phyloP scores from a whole-genome alignment of 2,329 filamentous ascomycete genomes.

The Xylariaceae sp. region DNA sequence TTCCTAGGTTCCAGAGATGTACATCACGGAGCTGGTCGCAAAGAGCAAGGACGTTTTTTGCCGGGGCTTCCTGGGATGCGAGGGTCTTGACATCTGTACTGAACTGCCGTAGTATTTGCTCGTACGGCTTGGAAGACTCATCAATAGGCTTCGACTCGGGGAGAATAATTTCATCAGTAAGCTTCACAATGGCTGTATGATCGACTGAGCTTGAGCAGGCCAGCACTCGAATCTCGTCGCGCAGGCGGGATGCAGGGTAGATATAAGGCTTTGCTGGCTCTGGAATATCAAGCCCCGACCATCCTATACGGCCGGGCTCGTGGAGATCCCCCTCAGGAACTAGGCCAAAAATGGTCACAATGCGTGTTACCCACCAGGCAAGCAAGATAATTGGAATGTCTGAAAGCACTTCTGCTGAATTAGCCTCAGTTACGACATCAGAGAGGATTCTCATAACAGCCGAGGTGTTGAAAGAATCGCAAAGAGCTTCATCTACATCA shows the following conservation, averaged over 20 bases:
- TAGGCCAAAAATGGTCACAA: conserved; percentile 12
- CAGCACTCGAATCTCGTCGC: conserved; percentile 14
- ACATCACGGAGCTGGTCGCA: conserved; percentile 15
- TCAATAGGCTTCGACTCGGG: conserved; percentile 1
- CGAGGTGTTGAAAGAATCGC: conserved; percentile 14
- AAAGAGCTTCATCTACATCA: conserved; percentile 10
- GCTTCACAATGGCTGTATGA: conserved; percentile 7
- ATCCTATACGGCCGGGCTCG: conserved; percentile 8
- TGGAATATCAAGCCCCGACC: conserved; percentile 12
- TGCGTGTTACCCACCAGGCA: conserved; percentile 11
- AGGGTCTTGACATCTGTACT: conserved; percentile 4
- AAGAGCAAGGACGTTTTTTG: conserved; percentile 12
- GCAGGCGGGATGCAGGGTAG: conserved; percentile 13
- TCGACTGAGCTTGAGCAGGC: conserved; percentile 7
- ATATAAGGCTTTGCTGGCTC: conserved; percentile 9
- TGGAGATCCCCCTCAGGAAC: conserved; percentile 8
- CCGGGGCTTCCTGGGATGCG: conserved; percentile 8
- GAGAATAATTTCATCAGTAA: conserved; percentile 2
- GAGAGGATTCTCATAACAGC: conserved; percentile 13
- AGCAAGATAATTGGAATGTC: conserved; percentile 10
- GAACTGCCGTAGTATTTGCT: conserved; percentile 8
- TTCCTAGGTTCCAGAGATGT: conserved; percentile 11
- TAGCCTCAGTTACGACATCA: conserved; percentile 10
- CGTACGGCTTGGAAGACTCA: conserved; percentile 9
- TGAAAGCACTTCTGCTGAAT: conserved; percentile 10